Base-by-base conservation (phyloP, 176 grass and related monocot genomes). In the Carex kokanica region DNA sequence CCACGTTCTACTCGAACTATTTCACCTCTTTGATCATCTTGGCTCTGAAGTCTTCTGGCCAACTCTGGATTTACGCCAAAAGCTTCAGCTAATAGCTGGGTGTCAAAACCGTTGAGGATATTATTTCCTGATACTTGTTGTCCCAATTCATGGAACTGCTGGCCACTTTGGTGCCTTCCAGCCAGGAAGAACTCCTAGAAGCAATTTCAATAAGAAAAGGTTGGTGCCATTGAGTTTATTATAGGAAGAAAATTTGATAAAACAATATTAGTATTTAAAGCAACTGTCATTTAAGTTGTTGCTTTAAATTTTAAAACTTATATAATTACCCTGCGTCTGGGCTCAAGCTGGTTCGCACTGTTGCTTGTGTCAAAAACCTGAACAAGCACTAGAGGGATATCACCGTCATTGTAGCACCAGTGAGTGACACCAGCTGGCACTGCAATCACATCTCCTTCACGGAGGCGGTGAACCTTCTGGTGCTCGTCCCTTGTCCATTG, bases 401-500 rank as follows among this genome's bases (percentile, higher is more conserved):
- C 88, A 4, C 88, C 88, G 17, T 86, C 74, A 45, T 89, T 86
- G 79, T 89, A 86, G 17, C 51, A 56, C 84, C 88, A 89, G 65
- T 83, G 79, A 38, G 52, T 73, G 25, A 86, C 49, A 8, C 88
- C 88, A 5, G 84, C 70, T 2, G 84, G 88, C 55, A 86, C 41
- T 9, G 84, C 84, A 74, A 89, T 64, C 7, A 89, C 27, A 21
- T 89, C 84, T 11, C 88, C 84, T 49, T 83, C 31, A 27, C 80
- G 80, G 70, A 84, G 66, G 5, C 64, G 88, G 20, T 83, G 84
- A 47, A 89, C 2, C 60, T 89, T 36, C 51, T 89, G 88, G 84
- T 86, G 88, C 78, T 89, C 88, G 14, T 89, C 88, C 15, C 69
- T 78, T 20, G 81, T 10, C 70, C 47, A 86, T 59, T 82, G 65